Percentiles rank a stretch among this genome's conserved stretches.
Conservation (phyloP, 331 rosid genomes). For the Telfairia occidentalis region DNA sequence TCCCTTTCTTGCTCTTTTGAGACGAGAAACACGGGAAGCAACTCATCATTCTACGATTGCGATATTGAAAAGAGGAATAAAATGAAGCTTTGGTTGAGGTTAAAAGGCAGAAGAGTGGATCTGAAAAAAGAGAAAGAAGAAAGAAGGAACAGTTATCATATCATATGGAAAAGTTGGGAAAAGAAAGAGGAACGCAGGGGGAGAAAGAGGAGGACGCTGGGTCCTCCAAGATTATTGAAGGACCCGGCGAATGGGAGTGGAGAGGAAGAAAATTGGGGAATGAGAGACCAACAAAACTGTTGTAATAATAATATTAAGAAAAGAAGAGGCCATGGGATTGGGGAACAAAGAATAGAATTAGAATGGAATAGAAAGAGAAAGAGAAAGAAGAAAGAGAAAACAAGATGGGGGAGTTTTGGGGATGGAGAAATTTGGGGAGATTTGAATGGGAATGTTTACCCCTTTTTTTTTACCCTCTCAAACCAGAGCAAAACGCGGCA, state of each 20-base stretch:
- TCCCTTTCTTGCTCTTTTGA: conserved; percentile 36
- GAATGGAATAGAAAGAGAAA: conserved; percentile 13
- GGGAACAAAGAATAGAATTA: background rate
- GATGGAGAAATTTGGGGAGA: conserved; percentile 48
- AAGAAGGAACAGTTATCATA: background rate
- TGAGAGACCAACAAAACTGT: background rate
- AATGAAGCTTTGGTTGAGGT: too few species aligned
- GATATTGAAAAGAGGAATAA: too few species aligned
- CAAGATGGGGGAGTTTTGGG: background rate
- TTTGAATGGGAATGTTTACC: conserved; percentile 34
- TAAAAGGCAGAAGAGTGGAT: too few species aligned
- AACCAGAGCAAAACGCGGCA: conserved; percentile 23
- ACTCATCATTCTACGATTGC: conserved; percentile 59
- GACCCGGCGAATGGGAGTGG: conserved; percentile 47
- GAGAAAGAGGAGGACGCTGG: conserved; percentile 22
- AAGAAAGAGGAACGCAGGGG: too few species aligned
- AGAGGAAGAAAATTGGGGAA: conserved; percentile 14
- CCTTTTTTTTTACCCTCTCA: background rate
- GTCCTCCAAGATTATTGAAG: conserved; percentile 64
- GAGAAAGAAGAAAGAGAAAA: conserved; percentile 19
- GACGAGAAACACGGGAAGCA: conserved; percentile 77
- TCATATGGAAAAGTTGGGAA: too few species aligned
- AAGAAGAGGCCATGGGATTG: conserved; percentile 1
- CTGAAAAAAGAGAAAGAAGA: background rate
- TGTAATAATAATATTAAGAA: conserved; percentile 7